These are phyloP conservation scores for Ascochyta clinopodiicola DNA, from an alignment of 2,329 filamentous ascomycete species.

Conservation along the genomic window DNA sequence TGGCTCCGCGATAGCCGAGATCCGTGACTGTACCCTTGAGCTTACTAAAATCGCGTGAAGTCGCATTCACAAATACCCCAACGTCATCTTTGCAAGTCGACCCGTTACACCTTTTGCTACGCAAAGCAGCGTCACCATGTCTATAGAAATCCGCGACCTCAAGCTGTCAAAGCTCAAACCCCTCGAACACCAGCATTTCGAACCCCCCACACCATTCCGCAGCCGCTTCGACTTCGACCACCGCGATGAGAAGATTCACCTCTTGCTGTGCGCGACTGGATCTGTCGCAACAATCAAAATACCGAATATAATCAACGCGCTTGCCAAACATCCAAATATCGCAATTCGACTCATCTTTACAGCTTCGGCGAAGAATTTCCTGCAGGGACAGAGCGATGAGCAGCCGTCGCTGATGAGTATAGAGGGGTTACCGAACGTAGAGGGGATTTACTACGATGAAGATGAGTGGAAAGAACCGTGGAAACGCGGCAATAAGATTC, in stretches of 20 bases:
- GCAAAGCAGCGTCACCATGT: slow-evolving; percentile 26
- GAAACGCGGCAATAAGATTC: slow-evolving; percentile 77
- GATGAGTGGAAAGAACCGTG: slow-evolving; percentile 85
- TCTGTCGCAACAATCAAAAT: slow-evolving; percentile 89
- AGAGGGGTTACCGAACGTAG: slow-evolving; percentile 70
- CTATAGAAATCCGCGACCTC: slow-evolving; percentile 31
- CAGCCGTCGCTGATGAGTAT: slow-evolving; percentile 73
- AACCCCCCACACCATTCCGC: slow-evolving; percentile 15
- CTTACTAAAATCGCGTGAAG: slow-evolving; percentile 11
- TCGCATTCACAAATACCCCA: background rate
- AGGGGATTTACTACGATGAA: slow-evolving; percentile 80
- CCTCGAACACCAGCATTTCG: slow-evolving; percentile 31
- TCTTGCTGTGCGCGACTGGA: slow-evolving; percentile 71
- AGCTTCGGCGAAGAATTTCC: slow-evolving; percentile 73
- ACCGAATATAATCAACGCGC: slow-evolving; percentile 58
- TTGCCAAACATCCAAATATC: slow-evolving; percentile 62
- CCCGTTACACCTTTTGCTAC: background rate
- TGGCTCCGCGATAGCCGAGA: slow-evolving; percentile 19
- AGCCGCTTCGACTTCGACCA: slow-evolving; percentile 36
- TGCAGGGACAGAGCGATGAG: slow-evolving; percentile 76
- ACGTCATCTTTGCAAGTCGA: slow-evolving; percentile 20
- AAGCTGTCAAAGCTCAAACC: slow-evolving; percentile 38
- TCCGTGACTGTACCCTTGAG: background rate
- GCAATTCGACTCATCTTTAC: slow-evolving; percentile 89
- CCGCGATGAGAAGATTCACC: slow-evolving; percentile 55